Evolutionary conservation across 495 filamentous ascomycete species (phyloP).

Genomic region (Neurospora intermedia): DNA sequence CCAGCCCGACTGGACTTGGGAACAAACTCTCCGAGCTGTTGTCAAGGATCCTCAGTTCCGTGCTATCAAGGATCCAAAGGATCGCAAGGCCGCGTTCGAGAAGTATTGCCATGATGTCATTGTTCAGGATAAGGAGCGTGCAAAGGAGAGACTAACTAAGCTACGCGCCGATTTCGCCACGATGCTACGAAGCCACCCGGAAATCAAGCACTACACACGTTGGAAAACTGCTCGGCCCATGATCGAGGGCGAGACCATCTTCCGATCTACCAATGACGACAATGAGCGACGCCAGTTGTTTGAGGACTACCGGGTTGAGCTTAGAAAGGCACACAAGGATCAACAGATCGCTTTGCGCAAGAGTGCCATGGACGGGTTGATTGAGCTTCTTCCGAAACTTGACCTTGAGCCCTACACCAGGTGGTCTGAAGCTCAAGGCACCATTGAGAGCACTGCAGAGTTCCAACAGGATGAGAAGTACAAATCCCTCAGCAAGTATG

Average conservation of each 20-base stretch:
- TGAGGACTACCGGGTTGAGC: conserved; percentile 80
- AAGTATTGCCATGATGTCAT: conserved; percentile 89
- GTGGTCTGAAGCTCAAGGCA: conserved; percentile 82
- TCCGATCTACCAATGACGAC: conserved; percentile 81
- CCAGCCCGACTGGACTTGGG: conserved; percentile 86
- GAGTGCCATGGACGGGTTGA: conserved; percentile 77
- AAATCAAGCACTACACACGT: conserved; percentile 94
- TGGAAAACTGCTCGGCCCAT: conserved; percentile 96
- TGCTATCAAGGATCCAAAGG: conserved; percentile 84
- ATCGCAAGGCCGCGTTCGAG: conserved; percentile 86
- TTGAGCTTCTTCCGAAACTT: conserved; percentile 68
- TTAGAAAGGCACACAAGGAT: conserved; percentile 69
- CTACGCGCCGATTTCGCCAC: conserved; percentile 87
- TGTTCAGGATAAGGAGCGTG: conserved; percentile 86
- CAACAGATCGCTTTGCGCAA: conserved; percentile 60
- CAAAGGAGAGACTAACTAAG: conserved; percentile 89
- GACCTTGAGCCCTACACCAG: conserved; percentile 87
- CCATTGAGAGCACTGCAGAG: conserved; percentile 66
- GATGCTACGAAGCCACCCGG: conserved; percentile 93
- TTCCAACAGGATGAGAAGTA: conserved; percentile 86
- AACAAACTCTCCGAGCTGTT: conserved; percentile 76
- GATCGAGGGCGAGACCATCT: conserved; percentile 91
- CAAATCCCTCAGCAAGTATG: conserved; percentile 72
- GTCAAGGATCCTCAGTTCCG: conserved; percentile 92
- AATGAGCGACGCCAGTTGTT: conserved; percentile 85